Base-by-base conservation (phyloP, 768 basidiomycete genomes). In the Boletus eberwhitei region DNA sequence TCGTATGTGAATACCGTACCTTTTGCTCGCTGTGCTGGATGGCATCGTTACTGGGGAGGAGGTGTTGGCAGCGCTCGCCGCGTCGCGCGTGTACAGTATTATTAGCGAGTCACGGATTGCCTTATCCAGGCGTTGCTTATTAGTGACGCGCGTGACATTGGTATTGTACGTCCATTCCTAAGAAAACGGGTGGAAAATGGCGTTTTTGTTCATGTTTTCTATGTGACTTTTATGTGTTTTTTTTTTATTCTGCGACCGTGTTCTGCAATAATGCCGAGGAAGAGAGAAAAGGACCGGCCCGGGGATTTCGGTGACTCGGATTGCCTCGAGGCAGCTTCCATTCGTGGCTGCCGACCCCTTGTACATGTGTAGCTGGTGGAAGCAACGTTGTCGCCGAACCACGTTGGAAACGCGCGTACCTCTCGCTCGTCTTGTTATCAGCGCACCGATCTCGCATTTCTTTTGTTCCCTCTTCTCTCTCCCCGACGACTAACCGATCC, bases 321-420 rank as follows among this genome's bases (percentile, higher is more conserved):
- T 1, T 29, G 31, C 31, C 73, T 75, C 72, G 69, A 73, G 72
- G 72, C 72, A 62, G 66, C 74, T 80, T 80, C 81, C 81, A 75
- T 79, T 80, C 76, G 68, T 67, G 81, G 69, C 68, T 71, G 71
- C 57, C 57, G 57, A 58, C 57, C 39, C 48, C 70, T 67, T 58
- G 57, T n/a, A n/a, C n/a, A n/a, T n/a, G n/a, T 48, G 44, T 45
- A 58, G 56, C 60, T 66, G 24, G 5, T 3, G 29, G 69, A 73
- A 71, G 71, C 71, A 70, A 71, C 73, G 66, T 72, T 75, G 59
- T 62, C 64, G 59, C 61, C 59, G 59, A 52, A 65, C 74, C 84
- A 85, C 84, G 84, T 85, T 86, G 83, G 76, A 82, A 83, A 79
- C 83, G 80, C 78, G 81, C 79, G 77, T 67, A 69, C 63, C 57